Conservation (phyloP, 345 rosid genomes). For the Geranium brycei region DNA sequence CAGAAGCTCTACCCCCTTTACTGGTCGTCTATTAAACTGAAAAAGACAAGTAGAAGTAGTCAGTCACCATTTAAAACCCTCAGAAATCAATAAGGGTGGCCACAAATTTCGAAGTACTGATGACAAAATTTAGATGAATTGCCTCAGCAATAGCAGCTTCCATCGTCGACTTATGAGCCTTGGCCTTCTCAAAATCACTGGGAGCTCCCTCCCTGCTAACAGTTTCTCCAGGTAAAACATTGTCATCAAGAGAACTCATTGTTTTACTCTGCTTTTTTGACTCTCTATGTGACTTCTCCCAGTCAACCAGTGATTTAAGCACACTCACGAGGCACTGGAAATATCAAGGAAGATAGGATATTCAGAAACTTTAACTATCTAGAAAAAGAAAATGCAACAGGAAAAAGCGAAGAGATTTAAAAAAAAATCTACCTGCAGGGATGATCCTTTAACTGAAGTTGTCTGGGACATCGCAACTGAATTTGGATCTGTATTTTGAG, state of each 20-base stretch:
- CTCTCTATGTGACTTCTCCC: constrained; percentile 68
- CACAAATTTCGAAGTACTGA: neutral
- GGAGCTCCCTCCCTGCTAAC: constrained; percentile 59
- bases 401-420: neutral
- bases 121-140: constrained; percentile 8
- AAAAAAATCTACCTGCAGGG: constrained; percentile 55
- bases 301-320: constrained; percentile 82
- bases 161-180: constrained; percentile 90
- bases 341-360: constrained; percentile 18
- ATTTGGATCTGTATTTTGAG: constrained; percentile 75
- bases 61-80: neutral
- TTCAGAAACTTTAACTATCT: neutral
- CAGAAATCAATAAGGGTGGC: neutral
- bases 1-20: constrained; percentile 63
- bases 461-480: constrained; percentile 62
- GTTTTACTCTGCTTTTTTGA: constrained; percentile 27
- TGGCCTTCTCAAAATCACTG: constrained; percentile 85
- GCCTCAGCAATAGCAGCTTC: constrained; percentile 92
- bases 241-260: constrained; percentile 28
- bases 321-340: constrained; percentile 81
- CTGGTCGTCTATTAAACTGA: constrained; percentile 87
- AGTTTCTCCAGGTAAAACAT: constrained; percentile 28
- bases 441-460: constrained; percentile 66
- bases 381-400: neutral
- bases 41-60: constrained; percentile 13